Evolutionary conservation across 768 basidiomycete genomes (phyloP), one percentile per base, ranked within the genome.

Genomic region (Psilocybe cyanescens): DNA sequence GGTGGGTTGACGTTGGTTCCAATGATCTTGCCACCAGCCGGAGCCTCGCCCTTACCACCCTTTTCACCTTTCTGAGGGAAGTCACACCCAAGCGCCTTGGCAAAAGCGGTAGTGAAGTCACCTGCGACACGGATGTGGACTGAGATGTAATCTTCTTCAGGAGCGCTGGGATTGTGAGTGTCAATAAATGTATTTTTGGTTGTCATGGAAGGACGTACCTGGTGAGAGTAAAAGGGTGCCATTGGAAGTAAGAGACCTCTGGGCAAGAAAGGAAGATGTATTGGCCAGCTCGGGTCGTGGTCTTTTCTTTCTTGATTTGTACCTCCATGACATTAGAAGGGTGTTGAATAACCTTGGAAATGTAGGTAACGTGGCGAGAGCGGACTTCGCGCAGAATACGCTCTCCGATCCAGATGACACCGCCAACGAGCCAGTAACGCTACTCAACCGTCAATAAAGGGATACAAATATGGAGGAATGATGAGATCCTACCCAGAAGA

Each of bases 231-330:
- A 97, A 97, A 8, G 95, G 95, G 71, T 98, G 96, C 92, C 95
- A 98, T 72, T 97, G 94, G 82, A 91, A 96, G 79, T 94, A 97
- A 17, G 91, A 94, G 49, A 98, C 81, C 75, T 94, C 92, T 8
- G 95, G 96, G 77, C 93, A 95, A 65, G 81, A 89, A 52, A 97
- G 75, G 81, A 97, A 95, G 73, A 98, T 92, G 75, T 97, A 98
- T 73, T 97, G 93, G 17, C 95, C 95, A 1, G 95, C 94, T 9
- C 89, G 83, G 30, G 86, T 87, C 1, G 79, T 88, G 0, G 87
- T 94, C 77, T 90, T 91, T 71, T 97, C 96, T 77, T 97, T 97
- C 82, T 96, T 97, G 83, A 98, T 96, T 75, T 97, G 97, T 30
- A 99, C 78, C 77, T 98, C 95, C 79, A 96, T 83, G 63, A 97